Conservation (phyloP, 768 basidiomycete species). For the Crassisporium funariophilum region DNA sequence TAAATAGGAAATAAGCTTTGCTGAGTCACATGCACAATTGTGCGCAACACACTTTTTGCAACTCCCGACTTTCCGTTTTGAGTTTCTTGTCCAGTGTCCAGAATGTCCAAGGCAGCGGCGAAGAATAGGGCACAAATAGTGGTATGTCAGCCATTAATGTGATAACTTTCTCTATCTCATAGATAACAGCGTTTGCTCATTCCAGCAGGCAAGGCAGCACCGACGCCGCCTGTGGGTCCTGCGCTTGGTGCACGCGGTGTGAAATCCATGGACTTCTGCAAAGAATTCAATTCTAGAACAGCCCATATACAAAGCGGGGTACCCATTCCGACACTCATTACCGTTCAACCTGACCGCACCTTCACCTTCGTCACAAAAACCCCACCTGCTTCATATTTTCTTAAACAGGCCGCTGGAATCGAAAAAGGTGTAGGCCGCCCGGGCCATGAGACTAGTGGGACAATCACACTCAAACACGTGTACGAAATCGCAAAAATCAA, state of each 20-base stretch:
- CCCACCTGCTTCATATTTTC: slow-evolving; percentile 85
- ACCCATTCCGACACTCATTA: slow-evolving; percentile 91
- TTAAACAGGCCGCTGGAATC: slow-evolving; percentile 88
- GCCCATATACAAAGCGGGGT: slow-evolving; percentile 83
- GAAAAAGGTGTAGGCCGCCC: slow-evolving; percentile 88
- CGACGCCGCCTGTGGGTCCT: slow-evolving; percentile 95
- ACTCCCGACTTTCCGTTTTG: too few species aligned
- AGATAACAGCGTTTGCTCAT: slow-evolving; percentile 74
- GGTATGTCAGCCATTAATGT: slow-evolving; percentile 44
- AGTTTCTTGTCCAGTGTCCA: slow-evolving; percentile 7
- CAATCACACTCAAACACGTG: slow-evolving; percentile 92
- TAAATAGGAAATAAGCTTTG: too few species aligned
- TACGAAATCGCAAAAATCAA: slow-evolving; percentile 99
- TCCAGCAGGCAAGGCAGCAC: slow-evolving; percentile 92
- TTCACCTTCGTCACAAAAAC: slow-evolving; percentile 94
- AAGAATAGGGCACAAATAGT: slow-evolving; percentile 75
- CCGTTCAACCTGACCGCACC: slow-evolving; percentile 90
- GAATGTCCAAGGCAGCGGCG: slow-evolving; percentile 69
- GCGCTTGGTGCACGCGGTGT: slow-evolving; percentile 97
- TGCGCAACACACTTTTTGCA: too few species aligned
- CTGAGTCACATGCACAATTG: too few species aligned
- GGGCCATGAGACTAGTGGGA: slow-evolving; percentile 76
- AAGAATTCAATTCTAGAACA: slow-evolving; percentile 98
- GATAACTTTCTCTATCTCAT: slow-evolving; percentile 13
- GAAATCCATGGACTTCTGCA: slow-evolving; percentile 99